Base-by-base conservation (phyloP, 2,329 filamentous ascomycete genomes). In the Alternaria burnsii region DNA sequence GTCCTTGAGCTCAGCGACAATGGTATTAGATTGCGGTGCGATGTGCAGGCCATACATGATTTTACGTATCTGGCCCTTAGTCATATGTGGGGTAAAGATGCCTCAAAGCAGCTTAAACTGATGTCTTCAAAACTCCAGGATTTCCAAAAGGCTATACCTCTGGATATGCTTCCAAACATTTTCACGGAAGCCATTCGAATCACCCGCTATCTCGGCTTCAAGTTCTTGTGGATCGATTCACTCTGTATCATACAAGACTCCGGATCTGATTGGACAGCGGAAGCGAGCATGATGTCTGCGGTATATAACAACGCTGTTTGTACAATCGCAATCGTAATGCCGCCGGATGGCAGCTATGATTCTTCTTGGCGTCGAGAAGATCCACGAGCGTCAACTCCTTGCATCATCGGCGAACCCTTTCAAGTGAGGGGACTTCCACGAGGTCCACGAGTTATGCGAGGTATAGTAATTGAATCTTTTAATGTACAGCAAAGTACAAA, bases 141-240 rank as follows among this genome's bases (percentile, higher is more conserved):
- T 3, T 64, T 60, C 9, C 30, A 64, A n/a, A 1, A 41, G 5
- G 30, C 44, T 2, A 30, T 66, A 9, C 54, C 58, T 3, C 28
- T 22, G 4, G 14, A 48, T 6, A 18, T 58, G 14, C 43, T 70
- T 1, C 54, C 67, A 7, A 9, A 16, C 1, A 63, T 54, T 3
- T 72, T 68, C 28, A 44, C 5, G 1, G 70, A 72, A 36, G 68
- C 67, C 0, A 57, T 72, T 3, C 38, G n/a, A 11, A 42, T 66
- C 8, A 68, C 68, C 3, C 20, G 56, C 2, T 18, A 26, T 2
- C 54, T 73, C 0, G 62, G 62, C 2, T 52, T 65, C 54, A 9
- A 44, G 6, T 71, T 69, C 46, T 30, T 72, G 1, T 72, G 69
- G 70, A 67, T 72, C 3, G 70, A 72, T 24, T 68, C 65, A 0